Evolutionary conservation across 2,329 filamentous ascomycete species (phyloP), one percentile per base, ranked within the genome.

Genomic region (Teratosphaeria epicoccoides): DNA sequence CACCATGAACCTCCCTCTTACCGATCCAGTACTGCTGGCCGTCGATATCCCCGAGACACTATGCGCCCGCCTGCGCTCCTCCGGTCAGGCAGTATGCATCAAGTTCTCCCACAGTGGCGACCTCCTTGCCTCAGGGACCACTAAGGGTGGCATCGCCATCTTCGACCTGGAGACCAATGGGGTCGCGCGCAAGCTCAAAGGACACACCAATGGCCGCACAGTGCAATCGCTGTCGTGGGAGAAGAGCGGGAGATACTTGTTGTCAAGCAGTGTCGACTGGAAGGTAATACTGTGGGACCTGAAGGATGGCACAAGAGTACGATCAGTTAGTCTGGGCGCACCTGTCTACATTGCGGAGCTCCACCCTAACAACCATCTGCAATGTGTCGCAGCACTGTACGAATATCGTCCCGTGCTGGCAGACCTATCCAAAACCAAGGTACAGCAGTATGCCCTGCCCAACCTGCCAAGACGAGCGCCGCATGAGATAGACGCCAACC

Each of bases 91-190:
- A 47, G 81, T 81, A 29, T 82, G 79, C 63, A 73, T 84, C 53
- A 88, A 91, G 59, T 98, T 98, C 78, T 96, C 91, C 66, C 87
- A 89, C 66, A 87, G 84, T 66, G 93, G 93, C 69, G 91, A 98
- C 71, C 90, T 93, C 62, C 83, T 98, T 57, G 93, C 93, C 44
- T 95, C 90, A 25, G 93, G 93, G 57, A 84, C 93, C 66, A 75
- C 81, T 56, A 93, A 98, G 72, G 93, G 93, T 59, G 93, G 88
- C 4, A 86, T 98, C 40, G 88, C 95, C 51, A 86, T 98, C 46
- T 98, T 95, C 78, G 93, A 98, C 66, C 82, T 97, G 47, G 94
- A 98, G 71, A 98, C 94, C 9, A 95, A 94, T 77, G 91, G 93
- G 33, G 88, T 97, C 4, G 93, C 93, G 53, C 85, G 89, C 65